phyloP scores from a whole-genome alignment of 169 alveolate genomes.

The Amoebophrya sp. region DNA sequence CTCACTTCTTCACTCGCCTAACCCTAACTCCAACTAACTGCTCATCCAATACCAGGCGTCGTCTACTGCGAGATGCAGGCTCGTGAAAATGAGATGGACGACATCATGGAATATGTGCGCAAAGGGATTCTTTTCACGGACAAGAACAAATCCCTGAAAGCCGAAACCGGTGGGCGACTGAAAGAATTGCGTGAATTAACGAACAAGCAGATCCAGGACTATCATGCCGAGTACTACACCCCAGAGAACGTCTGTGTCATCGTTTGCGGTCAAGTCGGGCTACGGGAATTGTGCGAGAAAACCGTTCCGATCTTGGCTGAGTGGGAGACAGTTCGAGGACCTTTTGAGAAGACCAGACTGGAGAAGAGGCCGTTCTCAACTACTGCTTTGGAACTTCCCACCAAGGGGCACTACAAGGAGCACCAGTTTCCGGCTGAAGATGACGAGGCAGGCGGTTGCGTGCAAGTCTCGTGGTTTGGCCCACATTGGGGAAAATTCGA shows the following conservation, averaged over 20 bases:
- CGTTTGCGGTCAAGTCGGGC: background rate
- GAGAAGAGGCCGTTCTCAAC: background rate
- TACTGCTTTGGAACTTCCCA: background rate
- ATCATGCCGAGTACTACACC: conserved; percentile 39
- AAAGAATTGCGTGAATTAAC: conserved; percentile 42
- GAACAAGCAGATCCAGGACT: conserved; percentile 36
- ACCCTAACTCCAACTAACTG: background rate
- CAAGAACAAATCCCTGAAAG: background rate
- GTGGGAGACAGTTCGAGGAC: no score
- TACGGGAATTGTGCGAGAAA: background rate
- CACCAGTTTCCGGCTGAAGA: background rate
- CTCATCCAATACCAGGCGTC: no score
- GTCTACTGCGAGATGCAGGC: conserved; percentile 55
- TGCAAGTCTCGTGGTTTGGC: conserved; percentile 1
- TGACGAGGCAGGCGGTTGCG: conserved; percentile 1
- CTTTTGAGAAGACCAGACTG: background rate
- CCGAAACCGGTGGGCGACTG: conserved; percentile 43
- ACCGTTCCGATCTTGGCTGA: background rate
- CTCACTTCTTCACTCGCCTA: background rate
- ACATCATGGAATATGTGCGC: conserved; percentile 27
- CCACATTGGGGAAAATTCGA: background rate
- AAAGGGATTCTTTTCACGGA: background rate
- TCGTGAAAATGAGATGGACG: conserved; percentile 37
- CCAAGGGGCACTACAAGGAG: background rate
- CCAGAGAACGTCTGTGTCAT: background rate